phyloP scores from a whole-genome alignment of 2,329 filamentous ascomycete species.

The Colletotrichum sp. region DNA sequence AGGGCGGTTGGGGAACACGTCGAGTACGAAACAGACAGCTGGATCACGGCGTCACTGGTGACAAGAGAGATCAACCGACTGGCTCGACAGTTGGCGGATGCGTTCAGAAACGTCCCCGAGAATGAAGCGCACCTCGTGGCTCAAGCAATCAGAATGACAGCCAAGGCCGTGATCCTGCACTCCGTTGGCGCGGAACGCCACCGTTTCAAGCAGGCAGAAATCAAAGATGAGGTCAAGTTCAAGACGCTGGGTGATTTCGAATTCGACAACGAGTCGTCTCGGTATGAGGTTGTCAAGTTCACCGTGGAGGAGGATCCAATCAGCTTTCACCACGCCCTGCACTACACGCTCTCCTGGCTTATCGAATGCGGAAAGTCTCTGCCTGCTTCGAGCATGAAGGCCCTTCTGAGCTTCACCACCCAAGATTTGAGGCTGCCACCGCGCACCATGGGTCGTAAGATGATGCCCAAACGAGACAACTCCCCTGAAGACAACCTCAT shows the following conservation, averaged over 20 bases:
- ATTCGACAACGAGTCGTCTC: slow-evolving; percentile 66
- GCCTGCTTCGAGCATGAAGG: slow-evolving; percentile 67
- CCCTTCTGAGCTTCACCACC: slow-evolving; percentile 73
- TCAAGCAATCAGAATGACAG: slow-evolving; percentile 73
- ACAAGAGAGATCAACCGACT: slow-evolving; percentile 94
- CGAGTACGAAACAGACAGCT: slow-evolving; percentile 97
- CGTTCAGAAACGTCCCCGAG: slow-evolving; percentile 75
- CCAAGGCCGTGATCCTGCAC: slow-evolving; percentile 85
- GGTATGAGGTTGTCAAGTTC: slow-evolving; percentile 80
- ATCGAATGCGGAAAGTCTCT: slow-evolving; percentile 87
- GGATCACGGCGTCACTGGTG: slow-evolving; percentile 95
- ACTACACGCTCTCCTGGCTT: slow-evolving; percentile 96
- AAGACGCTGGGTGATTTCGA: slow-evolving; percentile 80
- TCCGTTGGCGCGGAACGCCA: slow-evolving; percentile 87
- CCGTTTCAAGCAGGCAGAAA: slow-evolving; percentile 85
- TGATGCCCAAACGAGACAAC: slow-evolving; percentile 61
- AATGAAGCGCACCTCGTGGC: slow-evolving; percentile 71
- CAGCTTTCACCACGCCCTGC: slow-evolving; percentile 96
- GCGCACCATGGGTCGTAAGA: slow-evolving; percentile 63
- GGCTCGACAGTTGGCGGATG: slow-evolving; percentile 85
- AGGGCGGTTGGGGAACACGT: slow-evolving; percentile 94
- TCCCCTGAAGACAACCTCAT: slow-evolving; percentile 80
- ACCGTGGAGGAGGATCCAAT: slow-evolving; percentile 88
- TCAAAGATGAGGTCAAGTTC: slow-evolving; percentile 86
- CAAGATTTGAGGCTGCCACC: slow-evolving; percentile 72